These are phyloP conservation scores for Anthostomella pinea DNA, from an alignment of 2,329 filamentous ascomycete genomes.

Conservation along the genomic window DNA sequence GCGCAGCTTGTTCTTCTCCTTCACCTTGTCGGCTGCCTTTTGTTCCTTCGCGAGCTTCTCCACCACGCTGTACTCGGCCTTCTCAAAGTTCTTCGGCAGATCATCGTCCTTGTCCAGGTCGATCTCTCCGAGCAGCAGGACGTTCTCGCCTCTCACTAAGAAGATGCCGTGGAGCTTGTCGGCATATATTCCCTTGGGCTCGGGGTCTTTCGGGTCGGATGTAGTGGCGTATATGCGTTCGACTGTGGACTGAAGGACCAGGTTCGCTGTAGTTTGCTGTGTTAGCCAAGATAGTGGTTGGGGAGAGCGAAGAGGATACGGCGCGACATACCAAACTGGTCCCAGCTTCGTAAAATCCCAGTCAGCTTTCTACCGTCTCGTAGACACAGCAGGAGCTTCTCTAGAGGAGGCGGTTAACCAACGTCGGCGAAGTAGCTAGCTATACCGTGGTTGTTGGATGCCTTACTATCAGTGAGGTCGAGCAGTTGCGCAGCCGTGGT, in stretches of 20 bases:
- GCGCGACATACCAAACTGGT: constrained; percentile 82
- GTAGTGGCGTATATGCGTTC: constrained; percentile 72
- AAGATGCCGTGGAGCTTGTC: constrained; percentile 86
- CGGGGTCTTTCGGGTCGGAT: constrained; percentile 31
- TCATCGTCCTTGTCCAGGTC: constrained; percentile 96
- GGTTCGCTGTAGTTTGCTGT: constrained; percentile 63
- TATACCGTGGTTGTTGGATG: constrained; percentile 6
- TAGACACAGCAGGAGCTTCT: constrained; percentile 90
- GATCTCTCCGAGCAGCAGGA: constrained; percentile 92
- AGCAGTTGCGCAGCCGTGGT: constrained; percentile 93
- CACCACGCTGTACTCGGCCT: constrained; percentile 66
- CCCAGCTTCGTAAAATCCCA: constrained; percentile 90
- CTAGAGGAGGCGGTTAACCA: constrained; percentile 47
- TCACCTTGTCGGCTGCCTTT: constrained; percentile 64
- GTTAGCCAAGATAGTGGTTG: constrained; percentile 4
- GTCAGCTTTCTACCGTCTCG: constrained; percentile 93
- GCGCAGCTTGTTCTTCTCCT: constrained; percentile 69
- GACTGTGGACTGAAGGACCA: constrained; percentile 88
- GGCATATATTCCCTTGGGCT: constrained; percentile 62
- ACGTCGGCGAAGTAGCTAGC: constrained; percentile 1
- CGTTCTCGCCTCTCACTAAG: constrained; percentile 92
- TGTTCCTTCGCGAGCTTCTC: constrained; percentile 70
- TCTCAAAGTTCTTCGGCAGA: constrained; percentile 65
- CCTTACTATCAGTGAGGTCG: constrained; percentile 94
- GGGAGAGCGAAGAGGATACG: background rate